Percentiles rank a stretch among this genome's conserved stretches.
These are phyloP conservation scores for Metschnikowia noctiluminum DNA, from an alignment of 805 yeast species.

Conservation along the genomic window DNA sequence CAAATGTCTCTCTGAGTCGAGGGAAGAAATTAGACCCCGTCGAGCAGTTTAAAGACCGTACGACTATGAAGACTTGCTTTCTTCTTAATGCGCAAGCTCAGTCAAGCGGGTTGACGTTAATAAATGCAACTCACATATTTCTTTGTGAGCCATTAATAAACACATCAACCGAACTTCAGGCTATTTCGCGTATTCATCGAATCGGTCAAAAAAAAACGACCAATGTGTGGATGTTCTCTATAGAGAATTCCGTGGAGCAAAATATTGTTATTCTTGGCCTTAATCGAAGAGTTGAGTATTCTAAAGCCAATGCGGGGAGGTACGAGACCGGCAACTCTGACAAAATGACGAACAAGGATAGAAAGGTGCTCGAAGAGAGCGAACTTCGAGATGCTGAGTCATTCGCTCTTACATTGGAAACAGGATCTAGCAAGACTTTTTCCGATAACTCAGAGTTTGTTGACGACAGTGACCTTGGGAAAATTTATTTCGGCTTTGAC, in stretches of 20 bases:
- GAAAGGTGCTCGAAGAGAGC: conserved; percentile 7
- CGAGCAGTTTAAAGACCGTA: conserved; percentile 55
- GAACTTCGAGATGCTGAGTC: conserved; percentile 19
- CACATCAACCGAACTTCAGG: conserved; percentile 84
- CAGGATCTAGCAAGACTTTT: conserved; percentile 3
- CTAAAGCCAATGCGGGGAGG: conserved; percentile 18
- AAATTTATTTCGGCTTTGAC: conserved; percentile 15
- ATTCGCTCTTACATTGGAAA: conserved; percentile 15
- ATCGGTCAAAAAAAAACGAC: conserved; percentile 85
- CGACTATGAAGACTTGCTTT: conserved; percentile 72
- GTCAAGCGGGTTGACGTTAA: conserved; percentile 85
- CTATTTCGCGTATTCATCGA: conserved; percentile 86
- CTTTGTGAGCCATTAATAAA: conserved; percentile 91
- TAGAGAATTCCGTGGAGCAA: conserved; percentile 84
- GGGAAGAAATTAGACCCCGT: conserved; percentile 25
- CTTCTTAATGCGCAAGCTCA: conserved; percentile 80
- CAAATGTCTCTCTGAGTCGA: conserved; percentile 13
- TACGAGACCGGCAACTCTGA: background rate
- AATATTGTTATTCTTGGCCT: conserved; percentile 71
- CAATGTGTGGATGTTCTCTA: conserved; percentile 88
- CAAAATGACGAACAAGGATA: background rate
- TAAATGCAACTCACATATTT: conserved; percentile 90
- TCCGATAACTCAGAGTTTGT: conserved; percentile 13
- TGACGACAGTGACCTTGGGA: conserved; percentile 12
- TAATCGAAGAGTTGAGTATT: conserved; percentile 49